These are phyloP conservation scores for Aspergillus sergii DNA, from an alignment of 2,329 filamentous ascomycete genomes.

Conservation along the genomic window DNA sequence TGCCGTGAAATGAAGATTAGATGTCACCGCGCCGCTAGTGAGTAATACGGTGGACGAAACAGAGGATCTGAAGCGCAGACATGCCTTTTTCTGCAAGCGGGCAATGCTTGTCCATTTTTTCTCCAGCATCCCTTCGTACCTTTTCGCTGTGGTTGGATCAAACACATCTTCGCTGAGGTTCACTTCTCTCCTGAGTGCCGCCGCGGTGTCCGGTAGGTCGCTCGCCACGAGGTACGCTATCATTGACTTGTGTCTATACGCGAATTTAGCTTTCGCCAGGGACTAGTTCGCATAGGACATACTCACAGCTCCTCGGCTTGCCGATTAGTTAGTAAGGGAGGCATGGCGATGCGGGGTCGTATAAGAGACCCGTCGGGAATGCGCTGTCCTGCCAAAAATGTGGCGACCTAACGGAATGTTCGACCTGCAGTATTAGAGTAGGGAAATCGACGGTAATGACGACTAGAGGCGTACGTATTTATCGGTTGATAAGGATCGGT, in stretches of 20 bases:
- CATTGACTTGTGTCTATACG: constrained; percentile 80
- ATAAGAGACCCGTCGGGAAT: neutral
- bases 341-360: constrained; percentile 53
- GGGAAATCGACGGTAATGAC: neutral
- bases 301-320: constrained; percentile 86
- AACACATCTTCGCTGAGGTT: constrained; percentile 69
- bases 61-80: neutral
- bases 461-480: neutral
- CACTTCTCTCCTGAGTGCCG: constrained; percentile 74
- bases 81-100: constrained; percentile 86
- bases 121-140: constrained; percentile 88
- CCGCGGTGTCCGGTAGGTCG: constrained; percentile 68
- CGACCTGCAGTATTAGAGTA: neutral
- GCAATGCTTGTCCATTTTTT: constrained; percentile 99
- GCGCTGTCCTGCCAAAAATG: neutral
- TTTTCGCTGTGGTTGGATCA: constrained; percentile 72
- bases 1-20: constrained; percentile 39
- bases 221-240: constrained; percentile 80
- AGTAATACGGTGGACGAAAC: neutral
- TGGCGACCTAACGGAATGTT: neutral
- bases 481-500: neutral
- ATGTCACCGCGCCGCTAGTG: constrained; percentile 1
- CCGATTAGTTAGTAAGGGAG: constrained; percentile 70
- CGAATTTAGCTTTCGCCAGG: constrained; percentile 8
- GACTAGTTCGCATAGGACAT: neutral